Evolutionary conservation across 2,329 filamentous ascomycete genomes (phyloP).

Genomic region (Aspergillus tanneri): DNA sequence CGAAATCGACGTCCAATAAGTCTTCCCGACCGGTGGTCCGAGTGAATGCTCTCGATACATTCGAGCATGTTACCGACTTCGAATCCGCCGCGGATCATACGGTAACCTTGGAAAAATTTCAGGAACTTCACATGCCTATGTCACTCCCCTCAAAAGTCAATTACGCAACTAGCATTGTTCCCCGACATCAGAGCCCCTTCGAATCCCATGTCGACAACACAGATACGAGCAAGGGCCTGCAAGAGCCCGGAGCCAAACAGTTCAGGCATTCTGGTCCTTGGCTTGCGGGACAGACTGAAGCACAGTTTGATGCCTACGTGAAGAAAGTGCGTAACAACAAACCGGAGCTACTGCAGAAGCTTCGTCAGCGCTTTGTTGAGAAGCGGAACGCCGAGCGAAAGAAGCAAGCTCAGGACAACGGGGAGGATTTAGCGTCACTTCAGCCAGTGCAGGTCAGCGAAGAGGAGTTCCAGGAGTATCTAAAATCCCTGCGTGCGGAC

Average conservation of each 20-base stretch:
- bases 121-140: slow-evolving; percentile 74
- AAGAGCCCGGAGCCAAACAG: slow-evolving; percentile 40
- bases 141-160: slow-evolving; percentile 48
- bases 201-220: slow-evolving; percentile 49
- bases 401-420: slow-evolving; percentile 43
- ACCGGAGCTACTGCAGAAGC: slow-evolving; percentile 39
- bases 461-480: slow-evolving; percentile 47
- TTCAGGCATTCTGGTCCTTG: slow-evolving; percentile 62
- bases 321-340: slow-evolving; percentile 45
- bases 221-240: slow-evolving; percentile 32
- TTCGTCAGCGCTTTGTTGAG: slow-evolving; percentile 35
- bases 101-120: slow-evolving; percentile 78
- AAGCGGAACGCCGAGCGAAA: slow-evolving; percentile 37
- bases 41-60: slow-evolving; percentile 75
- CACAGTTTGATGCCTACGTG: slow-evolving; percentile 56
- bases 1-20: slow-evolving; percentile 69
- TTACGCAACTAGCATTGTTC: slow-evolving; percentile 29
- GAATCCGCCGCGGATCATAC: slow-evolving; percentile 78
- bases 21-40: slow-evolving; percentile 71
- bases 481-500: slow-evolving; percentile 46
- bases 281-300: slow-evolving; percentile 55
- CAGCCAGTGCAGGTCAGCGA: slow-evolving; percentile 37
- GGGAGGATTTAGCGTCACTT: slow-evolving; percentile 35
- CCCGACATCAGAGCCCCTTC: slow-evolving; percentile 41
- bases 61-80: slow-evolving; percentile 88